A percentile compares a stretch with the other conserved stretches of the same genome.
Evolutionary conservation across 2,329 filamentous ascomycete genomes (phyloP).

Genomic region (Xylariaceae sp.): DNA sequence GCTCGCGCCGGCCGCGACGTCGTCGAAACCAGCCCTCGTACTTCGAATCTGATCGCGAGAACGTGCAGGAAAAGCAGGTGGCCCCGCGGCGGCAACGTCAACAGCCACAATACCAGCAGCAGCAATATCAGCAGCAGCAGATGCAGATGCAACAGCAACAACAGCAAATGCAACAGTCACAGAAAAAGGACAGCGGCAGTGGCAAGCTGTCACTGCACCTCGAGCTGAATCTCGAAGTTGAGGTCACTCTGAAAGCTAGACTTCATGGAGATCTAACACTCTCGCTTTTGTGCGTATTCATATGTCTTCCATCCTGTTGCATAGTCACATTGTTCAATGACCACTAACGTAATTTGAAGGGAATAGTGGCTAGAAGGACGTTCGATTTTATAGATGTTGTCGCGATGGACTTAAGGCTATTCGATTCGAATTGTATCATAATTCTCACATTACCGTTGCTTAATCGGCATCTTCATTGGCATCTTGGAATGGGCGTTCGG

Average conservation of each 20-base stretch:
- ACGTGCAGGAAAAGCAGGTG: constrained; percentile 29
- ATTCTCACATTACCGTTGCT: no score
- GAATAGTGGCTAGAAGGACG: not conserved
- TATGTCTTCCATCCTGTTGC: constrained; percentile 2
- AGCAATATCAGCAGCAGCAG: constrained; percentile 21
- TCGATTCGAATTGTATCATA: no score
- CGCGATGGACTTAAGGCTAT: no score
- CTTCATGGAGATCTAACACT: constrained; percentile 78
- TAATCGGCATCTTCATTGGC: no score
- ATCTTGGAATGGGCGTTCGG: no score
- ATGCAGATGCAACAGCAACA: constrained; percentile 23
- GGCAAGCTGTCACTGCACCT: constrained; percentile 61
- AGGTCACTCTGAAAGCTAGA: constrained; percentile 81
- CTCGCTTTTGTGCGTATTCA: constrained; percentile 21
- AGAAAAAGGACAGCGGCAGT: constrained; percentile 43
- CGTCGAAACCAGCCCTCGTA: constrained; percentile 33
- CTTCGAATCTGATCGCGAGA: constrained; percentile 28
- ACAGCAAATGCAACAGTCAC: constrained; percentile 26
- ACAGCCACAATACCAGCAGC: constrained; percentile 20
- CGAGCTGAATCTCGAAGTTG: constrained; percentile 79
- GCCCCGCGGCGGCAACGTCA: constrained; percentile 24
- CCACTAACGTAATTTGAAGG: not conserved
- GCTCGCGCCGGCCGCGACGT: constrained; percentile 25
- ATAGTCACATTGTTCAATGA: not conserved
- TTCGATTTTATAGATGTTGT: no score